phyloP scores from a whole-genome alignment of 2,329 filamentous ascomycete species.

The Aspergillus vadensis region DNA sequence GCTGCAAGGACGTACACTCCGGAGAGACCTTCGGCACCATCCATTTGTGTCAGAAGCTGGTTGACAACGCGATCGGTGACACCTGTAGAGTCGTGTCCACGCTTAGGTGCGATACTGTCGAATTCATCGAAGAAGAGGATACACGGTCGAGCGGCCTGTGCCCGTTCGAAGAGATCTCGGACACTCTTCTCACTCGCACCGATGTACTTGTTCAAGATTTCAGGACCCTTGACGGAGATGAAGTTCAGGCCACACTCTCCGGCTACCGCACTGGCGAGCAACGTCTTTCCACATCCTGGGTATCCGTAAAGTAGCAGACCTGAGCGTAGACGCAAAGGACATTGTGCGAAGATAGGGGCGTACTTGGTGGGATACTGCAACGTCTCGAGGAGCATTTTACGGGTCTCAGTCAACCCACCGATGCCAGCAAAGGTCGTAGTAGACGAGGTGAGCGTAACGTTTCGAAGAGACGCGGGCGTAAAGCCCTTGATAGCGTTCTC shows the following conservation, averaged over 20 bases:
- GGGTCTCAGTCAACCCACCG: conserved; percentile 81
- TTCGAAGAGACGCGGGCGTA: conserved; percentile 89
- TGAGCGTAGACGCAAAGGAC: conserved; percentile 89
- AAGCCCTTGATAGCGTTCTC: conserved; percentile 84
- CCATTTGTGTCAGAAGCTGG: conserved; percentile 97
- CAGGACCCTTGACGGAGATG: conserved; percentile 95
- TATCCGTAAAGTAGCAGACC: conserved; percentile 92
- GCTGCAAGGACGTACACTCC: conserved; percentile 97
- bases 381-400: conserved; percentile 90
- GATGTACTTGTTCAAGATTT: conserved; percentile 99
- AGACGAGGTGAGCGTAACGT: conserved; percentile 89
- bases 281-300: conserved; percentile 93
- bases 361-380: conserved; percentile 97
- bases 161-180: conserved; percentile 90
- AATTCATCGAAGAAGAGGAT: conserved; percentile 99
- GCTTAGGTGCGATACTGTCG: conserved; percentile 94
- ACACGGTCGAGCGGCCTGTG: conserved; percentile 83
- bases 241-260: conserved; percentile 98
- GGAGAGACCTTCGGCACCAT: conserved; percentile 90
- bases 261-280: conserved; percentile 94
- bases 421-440: conserved; percentile 92
- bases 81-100: conserved; percentile 94
- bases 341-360: conserved; percentile 94
- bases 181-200: conserved; percentile 96
- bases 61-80: conserved; percentile 99